phyloP scores from a whole-genome alignment of 129 eudicot species.

The Ambrosia trifida region DNA sequence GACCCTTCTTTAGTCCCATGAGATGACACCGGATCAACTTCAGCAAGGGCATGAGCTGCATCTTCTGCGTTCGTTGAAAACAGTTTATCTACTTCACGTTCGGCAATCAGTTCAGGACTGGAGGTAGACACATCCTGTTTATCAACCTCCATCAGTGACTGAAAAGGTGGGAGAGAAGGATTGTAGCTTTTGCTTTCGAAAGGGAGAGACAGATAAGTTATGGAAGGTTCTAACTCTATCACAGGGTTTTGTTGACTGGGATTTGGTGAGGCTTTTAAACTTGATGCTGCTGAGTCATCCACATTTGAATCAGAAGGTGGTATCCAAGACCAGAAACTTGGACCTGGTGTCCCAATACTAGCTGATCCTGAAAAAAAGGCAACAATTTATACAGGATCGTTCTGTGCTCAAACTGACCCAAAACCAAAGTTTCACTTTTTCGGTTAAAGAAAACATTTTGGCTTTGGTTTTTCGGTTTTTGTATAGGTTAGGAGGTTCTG shows the following conservation, averaged over 20 bases:
- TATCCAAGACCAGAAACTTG: conserved; percentile 90
- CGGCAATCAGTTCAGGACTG: conserved; percentile 39
- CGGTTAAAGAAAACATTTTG: no score
- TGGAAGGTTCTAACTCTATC: conserved; percentile 60
- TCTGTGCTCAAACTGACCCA: no score
- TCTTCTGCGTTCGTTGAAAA: conserved; percentile 71
- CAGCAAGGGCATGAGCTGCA: conserved; percentile 69
- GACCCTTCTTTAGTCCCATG: conserved; percentile 65
- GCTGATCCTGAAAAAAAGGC: conserved; percentile 28
- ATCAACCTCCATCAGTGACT: conserved; percentile 63
- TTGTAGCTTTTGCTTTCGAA: conserved; percentile 51
- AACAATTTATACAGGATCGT: no score
- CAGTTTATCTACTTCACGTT: conserved; percentile 46
- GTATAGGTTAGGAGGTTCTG: no score
- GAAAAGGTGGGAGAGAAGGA: conserved; percentile 73
- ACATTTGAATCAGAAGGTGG: conserved; percentile 53
- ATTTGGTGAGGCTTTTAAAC: conserved; percentile 37
- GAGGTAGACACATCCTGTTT: conserved; percentile 39
- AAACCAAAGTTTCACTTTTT: no score
- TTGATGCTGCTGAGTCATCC: conserved; percentile 27
- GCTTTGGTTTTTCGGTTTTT: no score
- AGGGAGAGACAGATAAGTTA: conserved; percentile 51
- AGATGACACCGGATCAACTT: conserved; percentile 37
- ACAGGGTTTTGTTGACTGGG: conserved; percentile 42
- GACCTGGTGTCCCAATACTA: conserved; percentile 69